Conservation (phyloP, 495 filamentous ascomycete species). For the Neurospora terricola region DNA sequence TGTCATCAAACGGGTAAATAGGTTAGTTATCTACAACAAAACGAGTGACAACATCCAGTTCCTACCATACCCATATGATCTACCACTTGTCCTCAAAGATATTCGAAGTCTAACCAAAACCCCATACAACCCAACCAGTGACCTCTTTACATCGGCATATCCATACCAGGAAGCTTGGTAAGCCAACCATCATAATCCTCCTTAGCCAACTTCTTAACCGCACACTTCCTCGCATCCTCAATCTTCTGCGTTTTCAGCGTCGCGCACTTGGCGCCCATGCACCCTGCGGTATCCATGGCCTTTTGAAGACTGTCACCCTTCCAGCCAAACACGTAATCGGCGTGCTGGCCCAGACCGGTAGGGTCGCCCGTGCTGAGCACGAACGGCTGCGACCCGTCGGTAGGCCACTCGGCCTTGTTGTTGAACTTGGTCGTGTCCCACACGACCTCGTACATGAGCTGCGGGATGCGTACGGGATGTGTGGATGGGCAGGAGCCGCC, state of each 20-base stretch:
- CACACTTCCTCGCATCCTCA: constrained; percentile 21
- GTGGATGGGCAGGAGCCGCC: constrained; percentile 37
- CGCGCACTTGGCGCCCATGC: constrained; percentile 31
- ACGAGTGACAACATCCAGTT: too few species aligned
- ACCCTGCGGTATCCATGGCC: constrained; percentile 38
- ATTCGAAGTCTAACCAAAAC: neutral
- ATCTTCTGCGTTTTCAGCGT: constrained; percentile 29
- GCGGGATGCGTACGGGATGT: constrained; percentile 38
- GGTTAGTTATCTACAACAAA: too few species aligned
- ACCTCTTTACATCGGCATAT: constrained; percentile 9
- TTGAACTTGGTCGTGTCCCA: constrained; percentile 41
- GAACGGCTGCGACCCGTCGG: constrained; percentile 39
- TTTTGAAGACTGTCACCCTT: constrained; percentile 35
- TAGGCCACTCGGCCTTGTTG: constrained; percentile 33
- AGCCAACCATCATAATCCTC: constrained; percentile 37
- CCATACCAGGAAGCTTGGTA: constrained; percentile 13
- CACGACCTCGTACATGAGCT: constrained; percentile 43
- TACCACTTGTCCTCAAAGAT: too few species aligned
- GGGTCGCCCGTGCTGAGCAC: constrained; percentile 35
- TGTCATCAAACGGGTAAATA: too few species aligned
- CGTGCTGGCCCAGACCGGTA: constrained; percentile 38
- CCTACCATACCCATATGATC: too few species aligned
- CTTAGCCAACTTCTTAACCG: constrained; percentile 26
- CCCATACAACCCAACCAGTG: neutral
- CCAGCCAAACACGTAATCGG: constrained; percentile 44